Percentiles rank a stretch among this genome's conserved stretches.
Evolutionary conservation across 2,329 filamentous ascomycete genomes (phyloP).

Genomic region (Talaromyces sp.): DNA sequence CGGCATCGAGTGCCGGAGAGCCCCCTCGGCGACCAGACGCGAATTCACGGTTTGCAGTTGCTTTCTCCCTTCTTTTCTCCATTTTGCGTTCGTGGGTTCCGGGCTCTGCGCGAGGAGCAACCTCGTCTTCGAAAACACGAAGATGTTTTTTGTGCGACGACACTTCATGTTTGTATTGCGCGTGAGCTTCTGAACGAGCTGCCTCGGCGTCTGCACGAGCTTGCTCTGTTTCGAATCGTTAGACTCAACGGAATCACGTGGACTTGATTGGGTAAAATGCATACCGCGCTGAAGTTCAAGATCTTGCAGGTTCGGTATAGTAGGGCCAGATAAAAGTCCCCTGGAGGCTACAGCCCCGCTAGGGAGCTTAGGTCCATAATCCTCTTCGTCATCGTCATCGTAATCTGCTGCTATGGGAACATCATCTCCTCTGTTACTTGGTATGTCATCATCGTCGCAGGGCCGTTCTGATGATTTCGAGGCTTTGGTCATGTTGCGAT

Average conservation of each 20-base stretch:
- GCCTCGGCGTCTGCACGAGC: conserved; percentile 27
- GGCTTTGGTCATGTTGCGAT: background rate
- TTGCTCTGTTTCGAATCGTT: conserved; percentile 22
- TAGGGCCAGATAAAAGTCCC: conserved; percentile 45
- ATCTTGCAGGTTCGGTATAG: conserved; percentile 68
- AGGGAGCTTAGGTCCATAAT: conserved; percentile 56
- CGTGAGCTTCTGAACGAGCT: conserved; percentile 24
- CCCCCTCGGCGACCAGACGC: conserved; percentile 54
- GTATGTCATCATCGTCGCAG: conserved; percentile 18
- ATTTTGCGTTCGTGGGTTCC: conserved; percentile 77
- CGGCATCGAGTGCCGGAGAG: conserved; percentile 56
- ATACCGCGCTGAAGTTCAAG: conserved; percentile 54
- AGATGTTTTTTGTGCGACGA: conserved; percentile 40
- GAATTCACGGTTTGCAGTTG: conserved; percentile 69
- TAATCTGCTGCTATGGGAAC: conserved; percentile 17
- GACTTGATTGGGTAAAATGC: background rate
- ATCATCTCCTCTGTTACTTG: conserved; percentile 9
- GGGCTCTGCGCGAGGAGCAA: conserved; percentile 74
- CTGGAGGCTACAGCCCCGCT: conserved; percentile 20
- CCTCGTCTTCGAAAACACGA: conserved; percentile 56
- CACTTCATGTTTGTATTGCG: conserved; percentile 47
- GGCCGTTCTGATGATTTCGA: background rate
- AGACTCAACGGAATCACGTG: background rate
- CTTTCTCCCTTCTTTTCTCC: conserved; percentile 73
- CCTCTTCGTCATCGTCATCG: conserved; percentile 48